Evolutionary conservation across 176 grass and related monocot genomes (phyloP).

Genomic region (Triticum monococcum): DNA sequence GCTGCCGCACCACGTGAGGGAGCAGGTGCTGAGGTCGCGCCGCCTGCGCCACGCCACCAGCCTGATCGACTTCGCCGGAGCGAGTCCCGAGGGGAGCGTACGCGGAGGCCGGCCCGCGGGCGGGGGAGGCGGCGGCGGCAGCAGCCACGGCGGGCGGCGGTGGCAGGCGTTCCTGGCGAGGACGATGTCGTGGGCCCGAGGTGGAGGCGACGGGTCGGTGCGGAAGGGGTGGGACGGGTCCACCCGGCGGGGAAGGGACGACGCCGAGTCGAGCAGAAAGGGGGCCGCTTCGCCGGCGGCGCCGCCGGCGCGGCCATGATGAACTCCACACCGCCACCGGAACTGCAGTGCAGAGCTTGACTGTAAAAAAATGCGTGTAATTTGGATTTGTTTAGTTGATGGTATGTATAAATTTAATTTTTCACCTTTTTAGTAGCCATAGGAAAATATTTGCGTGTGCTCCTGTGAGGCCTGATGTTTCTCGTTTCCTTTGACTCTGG

Average conservation of each 20-base stretch:
- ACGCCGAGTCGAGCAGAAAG: conserved; percentile 42
- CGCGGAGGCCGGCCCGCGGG: conserved; percentile 18
- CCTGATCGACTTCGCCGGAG: conserved; percentile 46
- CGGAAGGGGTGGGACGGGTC: conserved; percentile 48
- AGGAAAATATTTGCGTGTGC: background rate
- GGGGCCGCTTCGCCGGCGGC: background rate
- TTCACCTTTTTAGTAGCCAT: background rate
- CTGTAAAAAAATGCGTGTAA: conserved; percentile 8
- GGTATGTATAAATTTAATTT: background rate
- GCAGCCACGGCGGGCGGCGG: conserved; percentile 55
- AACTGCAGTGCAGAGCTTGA: background rate
- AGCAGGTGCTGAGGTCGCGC: conserved; percentile 51
- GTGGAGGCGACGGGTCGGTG: conserved; percentile 41
- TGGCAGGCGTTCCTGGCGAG: conserved; percentile 50
- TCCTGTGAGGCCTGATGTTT: background rate
- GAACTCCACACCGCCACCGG: background rate
- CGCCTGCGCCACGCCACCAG: conserved; percentile 73
- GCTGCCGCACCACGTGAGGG: conserved; percentile 60
- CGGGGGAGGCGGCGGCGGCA: conserved; percentile 32
- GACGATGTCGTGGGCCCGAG: conserved; percentile 54
- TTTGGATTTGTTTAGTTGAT: background rate
- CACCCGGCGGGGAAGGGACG: conserved; percentile 31
- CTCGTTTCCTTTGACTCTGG: background rate
- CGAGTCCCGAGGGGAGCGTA: conserved; percentile 57
- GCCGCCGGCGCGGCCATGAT: background rate